phyloP scores from a whole-genome alignment of 2,329 filamentous ascomycete species.

The Phaeosphaeriaceae sp. region DNA sequence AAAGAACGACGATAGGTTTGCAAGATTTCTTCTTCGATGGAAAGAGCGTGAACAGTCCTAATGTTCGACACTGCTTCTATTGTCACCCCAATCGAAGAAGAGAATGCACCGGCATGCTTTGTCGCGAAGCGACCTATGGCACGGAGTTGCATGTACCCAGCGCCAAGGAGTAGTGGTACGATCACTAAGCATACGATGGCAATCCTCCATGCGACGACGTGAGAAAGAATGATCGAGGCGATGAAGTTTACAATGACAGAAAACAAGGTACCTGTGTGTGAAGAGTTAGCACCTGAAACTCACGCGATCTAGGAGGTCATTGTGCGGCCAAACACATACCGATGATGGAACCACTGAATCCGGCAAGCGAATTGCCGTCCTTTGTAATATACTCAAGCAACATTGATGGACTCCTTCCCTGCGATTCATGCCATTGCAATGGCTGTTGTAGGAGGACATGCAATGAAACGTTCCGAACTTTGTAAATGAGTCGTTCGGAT shows the following conservation, averaged over 20 bases:
- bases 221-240: constrained; percentile 71
- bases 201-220: constrained; percentile 78
- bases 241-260: constrained; percentile 73
- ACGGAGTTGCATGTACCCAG: constrained; percentile 72
- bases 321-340: constrained; percentile 36
- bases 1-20: constrained; percentile 55
- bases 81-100: constrained; percentile 58
- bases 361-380: constrained; percentile 71
- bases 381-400: constrained; percentile 73
- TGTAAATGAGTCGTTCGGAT: constrained; percentile 70
- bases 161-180: constrained; percentile 72
- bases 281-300: not conserved
- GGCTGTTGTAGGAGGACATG: constrained; percentile 71
- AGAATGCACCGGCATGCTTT: constrained; percentile 59
- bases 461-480: constrained; percentile 68
- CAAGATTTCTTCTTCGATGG: constrained; percentile 59
- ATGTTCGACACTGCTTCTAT: constrained; percentile 62
- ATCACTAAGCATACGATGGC: constrained; percentile 74
- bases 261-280: constrained; percentile 62
- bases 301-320: too few relatives aligned
- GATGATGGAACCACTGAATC: constrained; percentile 73
- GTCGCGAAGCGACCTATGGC: constrained; percentile 67
- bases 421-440: constrained; percentile 74
- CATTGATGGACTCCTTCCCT: constrained; percentile 65
- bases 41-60: constrained; percentile 59